These are phyloP conservation scores for Sclerotinia spermophila DNA, from an alignment of 2,329 filamentous ascomycete genomes.

Conservation along the genomic window DNA sequence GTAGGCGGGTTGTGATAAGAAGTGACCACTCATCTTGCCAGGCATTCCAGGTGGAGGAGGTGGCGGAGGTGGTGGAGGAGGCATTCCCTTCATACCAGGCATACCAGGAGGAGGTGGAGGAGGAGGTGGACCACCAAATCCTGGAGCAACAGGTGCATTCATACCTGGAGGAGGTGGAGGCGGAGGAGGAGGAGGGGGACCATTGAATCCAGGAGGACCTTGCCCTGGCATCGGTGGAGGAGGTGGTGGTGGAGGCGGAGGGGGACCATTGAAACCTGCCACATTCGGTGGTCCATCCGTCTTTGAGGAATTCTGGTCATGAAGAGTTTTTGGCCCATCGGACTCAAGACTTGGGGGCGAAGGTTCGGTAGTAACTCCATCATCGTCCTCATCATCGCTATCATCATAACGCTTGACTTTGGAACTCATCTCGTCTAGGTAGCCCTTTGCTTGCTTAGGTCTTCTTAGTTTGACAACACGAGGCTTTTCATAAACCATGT, in stretches of 20 bases:
- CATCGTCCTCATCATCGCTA: constrained; percentile 46
- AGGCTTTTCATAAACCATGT: constrained; percentile 63
- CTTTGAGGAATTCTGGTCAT: constrained; percentile 33
- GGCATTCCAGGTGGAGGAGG: constrained; percentile 60
- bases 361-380: constrained; percentile 68
- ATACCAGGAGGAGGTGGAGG: constrained; percentile 47
- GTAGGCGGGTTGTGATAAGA: constrained; percentile 58
- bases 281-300: constrained; percentile 35
- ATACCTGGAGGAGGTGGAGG: constrained; percentile 36
- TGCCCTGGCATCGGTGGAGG: constrained; percentile 40
- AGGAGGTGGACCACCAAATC: constrained; percentile 37
- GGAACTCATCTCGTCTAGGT: constrained; percentile 65
- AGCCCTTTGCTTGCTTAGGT: constrained; percentile 58
- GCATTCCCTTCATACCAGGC: constrained; percentile 41
- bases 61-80: constrained; percentile 45
- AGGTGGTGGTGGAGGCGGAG: constrained; percentile 40
- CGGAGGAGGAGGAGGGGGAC: constrained; percentile 41
- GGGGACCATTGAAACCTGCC: constrained; percentile 36
- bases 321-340: constrained; percentile 54
- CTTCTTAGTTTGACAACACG: constrained; percentile 74
- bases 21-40: constrained; percentile 70
- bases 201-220: constrained; percentile 31
- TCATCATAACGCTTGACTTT: constrained; percentile 71
- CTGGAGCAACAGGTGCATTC: constrained; percentile 12
- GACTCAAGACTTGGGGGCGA: constrained; percentile 73